Evolutionary conservation across 495 filamentous ascomycete species (phyloP), one percentile per base, ranked within the genome.

Genomic region (Aspergillus carlsbadensis): DNA sequence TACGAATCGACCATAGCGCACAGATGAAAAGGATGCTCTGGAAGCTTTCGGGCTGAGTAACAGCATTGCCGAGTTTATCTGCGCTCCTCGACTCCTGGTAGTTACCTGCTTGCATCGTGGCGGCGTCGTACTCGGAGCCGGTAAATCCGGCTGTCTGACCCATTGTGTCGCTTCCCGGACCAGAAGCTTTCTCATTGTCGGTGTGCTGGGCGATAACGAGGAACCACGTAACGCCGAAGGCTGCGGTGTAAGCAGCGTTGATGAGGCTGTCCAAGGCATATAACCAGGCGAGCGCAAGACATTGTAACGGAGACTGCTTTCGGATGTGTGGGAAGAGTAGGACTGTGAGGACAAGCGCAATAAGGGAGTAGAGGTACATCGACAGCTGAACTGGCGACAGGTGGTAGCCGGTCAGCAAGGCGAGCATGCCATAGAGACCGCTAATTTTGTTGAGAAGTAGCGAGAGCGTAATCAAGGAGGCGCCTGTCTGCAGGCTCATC

Each of bases 391-490:
- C 69, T 3, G 84, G 78, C 14, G 87, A 89, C 29, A 86, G 78
- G 54, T 82, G 74, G 55, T 80, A 75, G 64, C 89, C 89, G n/a
- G 88, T 90, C 50, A 90, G 73, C 60, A 95, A 78, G 45, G 92
- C 90, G 56, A 96, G 87, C 49, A 96, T 78, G 63, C 92, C 92
- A 73, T 92, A 96, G 58, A 96, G 74, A 52, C 90, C 90, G 52
- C 89, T 90, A 58, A 88, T 80, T 72, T 96, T 96, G 77, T 96
- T 96, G 67, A 96, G 80, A 26, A 94, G 72, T 52, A 93, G 77
- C 10, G 88, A 84, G 57, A 93, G 76, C 6, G 87, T 84, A 55
- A 94, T 87, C 53, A 96, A 76, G 54, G 92, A 89, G 37, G 88
- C 86, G 62, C 89, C 91, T 31, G 89, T 91, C 56, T 89, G 88